Base-by-base conservation (phyloP, 176 grass and related monocot species). In the Bonia amplexicaulis region DNA sequence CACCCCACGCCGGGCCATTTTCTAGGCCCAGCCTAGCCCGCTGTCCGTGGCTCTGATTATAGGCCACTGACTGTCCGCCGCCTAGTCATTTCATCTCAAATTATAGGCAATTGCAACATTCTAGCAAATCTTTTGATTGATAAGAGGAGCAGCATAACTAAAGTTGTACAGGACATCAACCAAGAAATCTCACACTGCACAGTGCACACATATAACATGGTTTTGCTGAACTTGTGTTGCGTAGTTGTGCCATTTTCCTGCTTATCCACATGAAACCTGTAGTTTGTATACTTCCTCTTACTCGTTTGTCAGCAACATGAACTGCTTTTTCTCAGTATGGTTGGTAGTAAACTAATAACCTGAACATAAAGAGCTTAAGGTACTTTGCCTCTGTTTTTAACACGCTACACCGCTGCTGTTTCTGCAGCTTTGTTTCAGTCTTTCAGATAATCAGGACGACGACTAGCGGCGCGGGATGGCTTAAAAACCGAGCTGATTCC, bases 371-470 rank as follows among this genome's bases (percentile, higher is more conserved):
- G 1, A 66, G 22, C 10, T 39, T 3, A 0, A 9, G 9, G 22
- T 23, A 37, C 23, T 68, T 27, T 67, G n/a, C 22, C 6, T 54
- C 47, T 25, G 27, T 17, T 23, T 80, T 9, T 85, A 47, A 88
- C 78, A 44, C 1, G 0, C 19, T 52, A 6, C 6, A 5, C 2
- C 15, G 29, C 15, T 41, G 66, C 6, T 76, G 17, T 59, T 17
- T 82, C 20, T 82, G 74, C 90, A 92, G 90, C 90, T 9, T 78
- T 92, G 61, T 92, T 92, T 64, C 90, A 92, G 87, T 92, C 52
- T 92, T 92, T 64, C 90, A 92, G 87, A 89, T 92, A 69, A 92
- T 92, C 74, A 82, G 90, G 83, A 92, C 83, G 0, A 87, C 83
- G 1, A 86, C 83, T 17, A 92, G 79, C 9, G 74, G 90, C 0